Percentiles rank a stretch among this genome's conserved stretches.
Evolutionary conservation across 208 protist species (phyloP).

Genomic region (Tetramitus jugosus): DNA sequence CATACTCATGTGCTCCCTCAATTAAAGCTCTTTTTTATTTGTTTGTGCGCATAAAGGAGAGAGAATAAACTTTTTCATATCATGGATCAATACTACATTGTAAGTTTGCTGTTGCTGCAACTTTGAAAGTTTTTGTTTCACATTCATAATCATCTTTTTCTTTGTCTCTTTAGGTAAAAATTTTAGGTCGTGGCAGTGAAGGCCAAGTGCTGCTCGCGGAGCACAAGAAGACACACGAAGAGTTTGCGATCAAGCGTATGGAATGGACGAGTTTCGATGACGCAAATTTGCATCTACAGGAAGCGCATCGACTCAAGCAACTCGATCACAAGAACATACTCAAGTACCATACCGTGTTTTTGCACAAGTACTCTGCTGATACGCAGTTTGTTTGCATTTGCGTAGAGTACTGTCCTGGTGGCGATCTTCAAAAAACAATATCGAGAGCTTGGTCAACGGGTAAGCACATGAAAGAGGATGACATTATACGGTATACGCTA

Average conservation of each 20-base stretch:
- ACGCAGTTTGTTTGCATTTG: constrained; percentile 2
- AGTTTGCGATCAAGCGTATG: constrained; percentile 11
- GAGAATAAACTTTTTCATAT: no score
- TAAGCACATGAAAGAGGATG: background rate
- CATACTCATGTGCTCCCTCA: no score
- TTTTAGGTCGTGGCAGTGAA: constrained; percentile 13
- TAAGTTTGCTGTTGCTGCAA: no score
- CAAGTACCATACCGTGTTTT: background rate
- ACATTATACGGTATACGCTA: background rate
- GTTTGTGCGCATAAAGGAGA: no score
- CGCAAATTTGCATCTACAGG: background rate
- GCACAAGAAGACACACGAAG: constrained; percentile 18
- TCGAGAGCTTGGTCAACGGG: background rate
- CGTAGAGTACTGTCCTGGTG: background rate
- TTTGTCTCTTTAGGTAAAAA: no score
- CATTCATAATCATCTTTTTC: no score
- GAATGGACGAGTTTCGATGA: background rate
- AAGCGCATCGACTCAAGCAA: background rate
- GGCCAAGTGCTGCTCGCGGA: background rate
- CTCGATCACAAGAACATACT: constrained; percentile 6
- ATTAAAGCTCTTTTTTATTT: no score
- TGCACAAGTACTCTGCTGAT: background rate
- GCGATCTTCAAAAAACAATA: background rate
- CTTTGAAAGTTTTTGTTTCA: no score
- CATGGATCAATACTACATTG: no score